phyloP scores from a whole-genome alignment of 495 filamentous ascomycete species.

The Talaromyces thailandensis region DNA sequence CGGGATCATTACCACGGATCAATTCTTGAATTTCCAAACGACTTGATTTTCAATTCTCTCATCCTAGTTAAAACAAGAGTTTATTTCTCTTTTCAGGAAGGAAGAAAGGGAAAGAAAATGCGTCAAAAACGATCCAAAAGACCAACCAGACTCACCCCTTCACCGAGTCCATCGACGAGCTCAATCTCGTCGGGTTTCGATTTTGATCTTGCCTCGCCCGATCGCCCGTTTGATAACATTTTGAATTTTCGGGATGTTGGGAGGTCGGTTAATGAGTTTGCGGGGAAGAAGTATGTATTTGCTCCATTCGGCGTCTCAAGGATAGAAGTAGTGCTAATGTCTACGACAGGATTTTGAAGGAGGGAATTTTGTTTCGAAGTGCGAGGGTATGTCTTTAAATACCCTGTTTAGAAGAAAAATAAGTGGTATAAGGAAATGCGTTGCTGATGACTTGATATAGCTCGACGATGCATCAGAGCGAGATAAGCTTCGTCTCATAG shows the following conservation, averaged over 20 bases:
- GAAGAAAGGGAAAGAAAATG: background rate
- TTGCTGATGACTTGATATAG: constrained; percentile 9
- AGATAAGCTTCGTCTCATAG: constrained; percentile 50
- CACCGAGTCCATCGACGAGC: background rate
- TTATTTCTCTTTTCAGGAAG: no score
- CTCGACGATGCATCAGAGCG: constrained; percentile 59
- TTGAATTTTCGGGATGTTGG: constrained; percentile 84
- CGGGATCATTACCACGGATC: background rate
- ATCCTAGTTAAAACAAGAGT: background rate
- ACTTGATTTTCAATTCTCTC: background rate
- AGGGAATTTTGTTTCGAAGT: constrained; percentile 65
- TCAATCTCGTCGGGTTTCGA: constrained; percentile 19
- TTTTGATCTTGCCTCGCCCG: constrained; percentile 32
- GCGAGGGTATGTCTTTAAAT: constrained; percentile 53
- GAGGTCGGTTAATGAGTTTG: constrained; percentile 54
- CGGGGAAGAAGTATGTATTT: constrained; percentile 40
- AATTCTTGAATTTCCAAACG: background rate
- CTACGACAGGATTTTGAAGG: constrained; percentile 45
- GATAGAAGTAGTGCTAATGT: background rate
- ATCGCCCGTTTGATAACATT: constrained; percentile 52
- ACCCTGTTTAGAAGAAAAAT: no score
- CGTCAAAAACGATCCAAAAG: background rate
- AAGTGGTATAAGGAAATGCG: background rate
- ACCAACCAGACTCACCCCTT: background rate
- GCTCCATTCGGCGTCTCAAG: background rate